A percentile compares a stretch with the other conserved stretches of the same genome.
Conservation (phyloP, 2,329 filamentous ascomycete genomes). For the Hymenoscyphus fructigenus region DNA sequence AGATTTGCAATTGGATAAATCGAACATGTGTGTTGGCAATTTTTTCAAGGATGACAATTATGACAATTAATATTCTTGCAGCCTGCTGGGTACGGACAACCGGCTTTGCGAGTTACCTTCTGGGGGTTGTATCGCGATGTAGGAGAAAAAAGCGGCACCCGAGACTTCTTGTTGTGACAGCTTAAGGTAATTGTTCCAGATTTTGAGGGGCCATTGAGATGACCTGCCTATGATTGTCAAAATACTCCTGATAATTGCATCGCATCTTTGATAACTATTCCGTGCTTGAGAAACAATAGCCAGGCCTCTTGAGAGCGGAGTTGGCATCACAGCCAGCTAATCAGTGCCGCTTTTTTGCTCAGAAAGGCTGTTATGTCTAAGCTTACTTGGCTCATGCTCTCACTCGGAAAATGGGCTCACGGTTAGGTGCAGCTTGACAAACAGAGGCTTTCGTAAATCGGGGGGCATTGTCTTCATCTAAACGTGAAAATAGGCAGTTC, state of each 20-base stretch:
- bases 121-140: neutral
- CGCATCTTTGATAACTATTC: neutral
- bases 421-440: conserved; percentile 29
- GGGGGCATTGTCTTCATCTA: conserved; percentile 11
- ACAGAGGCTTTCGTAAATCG: conserved; percentile 14
- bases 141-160: neutral
- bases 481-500: conserved; percentile 14
- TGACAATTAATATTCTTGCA: conserved; percentile 6
- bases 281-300: neutral
- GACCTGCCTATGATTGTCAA: neutral
- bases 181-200: neutral
- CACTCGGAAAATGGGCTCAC: conserved; percentile 10
- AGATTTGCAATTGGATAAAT: neutral
- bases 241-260: neutral
- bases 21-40: neutral
- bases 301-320: neutral
- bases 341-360: neutral
- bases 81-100: conserved; percentile 2
- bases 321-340: neutral
- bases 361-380: conserved; percentile 2
- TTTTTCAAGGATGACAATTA: neutral
- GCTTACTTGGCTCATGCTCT: conserved; percentile 7
- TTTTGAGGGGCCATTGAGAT: neutral
- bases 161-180: neutral
- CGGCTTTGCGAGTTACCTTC: neutral